phyloP scores from a whole-genome alignment of 2,329 filamentous ascomycete genomes.

The Dendrostoma leiphaemia region DNA sequence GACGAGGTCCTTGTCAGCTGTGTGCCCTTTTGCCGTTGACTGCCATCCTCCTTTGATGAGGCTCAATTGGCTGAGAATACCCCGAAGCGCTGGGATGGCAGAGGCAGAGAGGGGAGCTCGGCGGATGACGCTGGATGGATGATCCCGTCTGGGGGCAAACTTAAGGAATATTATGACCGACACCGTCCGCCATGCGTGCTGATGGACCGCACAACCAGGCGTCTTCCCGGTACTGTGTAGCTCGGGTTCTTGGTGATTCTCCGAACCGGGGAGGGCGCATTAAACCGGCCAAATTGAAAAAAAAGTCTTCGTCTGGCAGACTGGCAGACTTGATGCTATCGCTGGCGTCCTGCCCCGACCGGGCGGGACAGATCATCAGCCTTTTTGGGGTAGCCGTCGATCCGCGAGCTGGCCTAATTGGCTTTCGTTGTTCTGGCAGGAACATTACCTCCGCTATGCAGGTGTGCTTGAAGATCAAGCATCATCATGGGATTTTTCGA shows the following conservation, averaged over 20 bases:
- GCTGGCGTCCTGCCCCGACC: no score
- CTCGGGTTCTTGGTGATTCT: no score
- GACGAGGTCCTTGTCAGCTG: neutral
- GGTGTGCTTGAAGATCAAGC: no score
- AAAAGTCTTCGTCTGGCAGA: no score
- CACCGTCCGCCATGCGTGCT: neutral
- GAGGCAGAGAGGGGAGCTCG: no score
- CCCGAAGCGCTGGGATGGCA: neutral
- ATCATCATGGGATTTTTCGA: no score
- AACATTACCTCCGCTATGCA: no score
- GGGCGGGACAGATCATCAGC: slow-evolving; percentile 12
- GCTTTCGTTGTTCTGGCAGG: no score
- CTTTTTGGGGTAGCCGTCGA: neutral
- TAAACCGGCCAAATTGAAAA: no score
- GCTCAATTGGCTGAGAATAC: neutral
- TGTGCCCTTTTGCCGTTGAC: neutral
- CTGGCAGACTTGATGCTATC: no score
- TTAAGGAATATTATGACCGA: slow-evolving; percentile 9
- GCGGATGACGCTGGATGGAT: neutral
- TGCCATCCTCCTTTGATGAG: neutral
- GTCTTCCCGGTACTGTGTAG: neutral
- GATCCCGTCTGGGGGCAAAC: neutral
- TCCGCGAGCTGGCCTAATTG: neutral
- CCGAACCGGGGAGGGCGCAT: no score
- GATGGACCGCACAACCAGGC: neutral